These are phyloP conservation scores for Phytophthora megakarya DNA, from an alignment of 352 stramenopile species.

Conservation along the genomic window DNA sequence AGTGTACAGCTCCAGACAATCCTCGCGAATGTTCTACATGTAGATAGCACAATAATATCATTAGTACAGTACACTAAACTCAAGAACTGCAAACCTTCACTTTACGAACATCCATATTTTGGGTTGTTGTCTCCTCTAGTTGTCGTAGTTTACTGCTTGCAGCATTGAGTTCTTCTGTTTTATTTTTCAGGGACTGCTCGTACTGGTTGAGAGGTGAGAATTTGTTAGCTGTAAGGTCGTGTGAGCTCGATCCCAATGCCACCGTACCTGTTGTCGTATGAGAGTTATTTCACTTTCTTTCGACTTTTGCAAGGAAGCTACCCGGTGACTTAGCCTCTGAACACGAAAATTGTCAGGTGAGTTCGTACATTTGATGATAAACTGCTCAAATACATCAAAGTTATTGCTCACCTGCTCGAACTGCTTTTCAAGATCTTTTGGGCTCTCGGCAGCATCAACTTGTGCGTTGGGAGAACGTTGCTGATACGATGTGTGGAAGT, in stretches of 20 bases:
- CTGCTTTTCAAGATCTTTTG: constrained; percentile 35
- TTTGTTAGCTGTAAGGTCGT: background rate
- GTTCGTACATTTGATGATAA: background rate
- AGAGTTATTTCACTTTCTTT: constrained; percentile 79
- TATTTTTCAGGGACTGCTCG: constrained; percentile 65
- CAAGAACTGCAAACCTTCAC: background rate
- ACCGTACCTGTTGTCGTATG: constrained; percentile 63
- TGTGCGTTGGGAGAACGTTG: constrained; percentile 26
- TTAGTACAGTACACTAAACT: background rate
- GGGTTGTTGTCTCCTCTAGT: constrained; percentile 37
- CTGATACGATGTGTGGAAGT: constrained; percentile 21
- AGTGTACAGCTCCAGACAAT: constrained; percentile 74
- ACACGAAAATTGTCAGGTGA: background rate
- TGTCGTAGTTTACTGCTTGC: constrained; percentile 45
- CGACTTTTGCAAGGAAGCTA: constrained; percentile 53
- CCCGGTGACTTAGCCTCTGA: constrained; percentile 53
- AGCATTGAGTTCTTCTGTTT: constrained; percentile 45
- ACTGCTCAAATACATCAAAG: background rate
- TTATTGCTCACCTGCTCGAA: constrained; percentile 31
- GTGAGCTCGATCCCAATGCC: background rate
- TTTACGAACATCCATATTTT: constrained; percentile 54
- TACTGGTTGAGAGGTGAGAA: constrained; percentile 35
- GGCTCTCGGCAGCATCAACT: constrained; percentile 13
- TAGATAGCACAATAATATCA: constrained; percentile 1
- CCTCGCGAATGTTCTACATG: constrained; percentile 65